phyloP scores from a whole-genome alignment of 1,139 yeast species.

The Suhomyces bribrorum region DNA sequence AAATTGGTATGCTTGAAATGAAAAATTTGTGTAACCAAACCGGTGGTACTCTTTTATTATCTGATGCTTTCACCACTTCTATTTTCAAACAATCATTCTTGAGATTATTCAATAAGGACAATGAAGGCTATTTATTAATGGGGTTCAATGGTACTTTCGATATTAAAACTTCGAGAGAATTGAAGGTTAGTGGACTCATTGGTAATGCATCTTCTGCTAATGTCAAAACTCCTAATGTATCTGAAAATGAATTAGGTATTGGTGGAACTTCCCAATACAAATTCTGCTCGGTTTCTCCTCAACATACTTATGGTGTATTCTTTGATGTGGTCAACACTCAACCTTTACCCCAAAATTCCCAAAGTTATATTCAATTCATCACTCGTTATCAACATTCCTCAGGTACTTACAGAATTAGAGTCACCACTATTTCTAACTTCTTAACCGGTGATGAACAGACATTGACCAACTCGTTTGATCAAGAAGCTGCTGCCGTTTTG shows the following conservation, averaged over 20 bases:
- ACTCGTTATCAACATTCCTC: constrained; percentile 80
- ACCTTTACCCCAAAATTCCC: constrained; percentile 50
- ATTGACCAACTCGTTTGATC: constrained; percentile 81
- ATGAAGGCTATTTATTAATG: constrained; percentile 79
- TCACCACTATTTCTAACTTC: constrained; percentile 80
- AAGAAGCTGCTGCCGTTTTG: constrained; percentile 96
- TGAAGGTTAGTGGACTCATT: constrained; percentile 88
- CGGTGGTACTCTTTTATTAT: constrained; percentile 88
- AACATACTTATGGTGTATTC: constrained; percentile 81
- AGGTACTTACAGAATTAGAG: constrained; percentile 84
- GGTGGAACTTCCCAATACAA: constrained; percentile 92
- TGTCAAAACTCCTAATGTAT: constrained; percentile 66
- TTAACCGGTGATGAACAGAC: constrained; percentile 52
- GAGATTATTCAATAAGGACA: constrained; percentile 83
- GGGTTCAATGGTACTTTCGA: constrained; percentile 87
- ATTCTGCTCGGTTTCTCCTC: constrained; percentile 80
- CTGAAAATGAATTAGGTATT: constrained; percentile 90
- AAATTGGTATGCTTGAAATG: constrained; percentile 97
- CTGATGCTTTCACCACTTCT: constrained; percentile 96
- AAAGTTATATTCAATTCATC: constrained; percentile 65
- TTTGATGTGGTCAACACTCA: constrained; percentile 75
- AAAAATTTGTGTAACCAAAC: constrained; percentile 83
- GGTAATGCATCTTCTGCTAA: constrained; percentile 87
- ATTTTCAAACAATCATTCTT: constrained; percentile 93
- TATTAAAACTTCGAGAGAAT: constrained; percentile 84